A percentile compares a stretch with the other conserved stretches of the same genome.
These are phyloP conservation scores for Sphagnum fallax DNA, from an alignment of 228 moss, liverwort and hornwort genomes.

Conservation along the genomic window DNA sequence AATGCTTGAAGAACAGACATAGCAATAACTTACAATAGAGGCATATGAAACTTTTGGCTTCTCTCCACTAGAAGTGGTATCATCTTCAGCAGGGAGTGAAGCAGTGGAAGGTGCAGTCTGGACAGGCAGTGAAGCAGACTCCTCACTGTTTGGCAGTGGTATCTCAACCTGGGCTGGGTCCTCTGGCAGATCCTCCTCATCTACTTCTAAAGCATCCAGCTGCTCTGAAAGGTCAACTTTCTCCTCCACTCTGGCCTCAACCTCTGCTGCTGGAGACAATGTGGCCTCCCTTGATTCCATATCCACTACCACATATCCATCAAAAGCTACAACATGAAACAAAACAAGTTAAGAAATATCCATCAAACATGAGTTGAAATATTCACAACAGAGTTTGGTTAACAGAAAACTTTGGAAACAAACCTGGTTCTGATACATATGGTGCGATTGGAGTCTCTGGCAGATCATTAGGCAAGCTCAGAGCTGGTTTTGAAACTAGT, in stretches of 20 bases:
- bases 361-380: not conserved
- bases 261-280: conserved; percentile 23
- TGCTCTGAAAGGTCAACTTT: conserved; percentile 14
- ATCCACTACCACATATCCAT: conserved; percentile 27
- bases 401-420: not conserved
- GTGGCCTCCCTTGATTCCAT: conserved; percentile 49
- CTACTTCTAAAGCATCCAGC: conserved; percentile 24
- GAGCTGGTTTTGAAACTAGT: not conserved
- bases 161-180: conserved; percentile 27
- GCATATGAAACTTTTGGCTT: conserved; percentile 46
- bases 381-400: no score
- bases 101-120: conserved; percentile 8
- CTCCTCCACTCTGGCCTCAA: conserved; percentile 38
- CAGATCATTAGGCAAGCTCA: conserved; percentile 14
- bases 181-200: conserved; percentile 29
- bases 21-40: conserved; percentile 26
- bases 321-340: conserved; percentile 12
- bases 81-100: conserved; percentile 9
- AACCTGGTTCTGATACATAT: conserved; percentile 35
- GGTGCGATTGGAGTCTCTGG: conserved; percentile 29
- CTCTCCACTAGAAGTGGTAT: conserved; percentile 11
- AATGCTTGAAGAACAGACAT: not conserved
- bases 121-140: conserved; percentile 13
- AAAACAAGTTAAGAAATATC: not conserved
- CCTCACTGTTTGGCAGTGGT: conserved; percentile 34